Percentiles rank a stretch among this genome's conserved stretches.
phyloP scores from a whole-genome alignment of 441 rosid genomes.

The Euphorbia celastroides region DNA sequence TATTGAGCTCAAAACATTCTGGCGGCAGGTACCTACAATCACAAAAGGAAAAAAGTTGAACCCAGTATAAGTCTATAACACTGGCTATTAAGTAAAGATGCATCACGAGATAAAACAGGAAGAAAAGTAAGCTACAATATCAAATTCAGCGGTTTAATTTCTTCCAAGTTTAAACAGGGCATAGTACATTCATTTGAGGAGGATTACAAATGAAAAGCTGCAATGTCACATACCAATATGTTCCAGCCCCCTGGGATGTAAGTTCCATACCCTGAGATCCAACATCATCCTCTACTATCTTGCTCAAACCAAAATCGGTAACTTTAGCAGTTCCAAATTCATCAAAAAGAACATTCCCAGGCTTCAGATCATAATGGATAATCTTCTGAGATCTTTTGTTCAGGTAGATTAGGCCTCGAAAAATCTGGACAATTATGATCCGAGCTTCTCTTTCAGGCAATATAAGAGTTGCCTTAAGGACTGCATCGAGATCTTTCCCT shows the following conservation, averaged over 20 bases:
- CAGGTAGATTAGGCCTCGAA: constrained; percentile 92
- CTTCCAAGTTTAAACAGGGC: constrained; percentile 12
- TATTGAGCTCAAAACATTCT: constrained; percentile 94
- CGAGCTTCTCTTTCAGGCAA: constrained; percentile 97
- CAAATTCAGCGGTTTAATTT: neutral
- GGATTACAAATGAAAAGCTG: constrained; percentile 17
- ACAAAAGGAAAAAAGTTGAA: neutral
- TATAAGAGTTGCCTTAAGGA: constrained; percentile 82
- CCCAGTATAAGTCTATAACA: too few species aligned
- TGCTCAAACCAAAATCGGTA: constrained; percentile 99
- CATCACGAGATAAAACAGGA: neutral
- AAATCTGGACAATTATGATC: constrained; percentile 88
- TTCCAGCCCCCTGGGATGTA: constrained; percentile 99
- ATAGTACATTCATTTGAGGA: constrained; percentile 7
- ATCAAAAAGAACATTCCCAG: constrained; percentile 97
- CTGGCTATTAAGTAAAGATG: neutral
- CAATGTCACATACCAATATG: constrained; percentile 73
- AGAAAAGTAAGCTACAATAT: neutral
- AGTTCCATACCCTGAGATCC: constrained; percentile 99
- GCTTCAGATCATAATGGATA: constrained; percentile 97
- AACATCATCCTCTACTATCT: constrained; percentile 88
- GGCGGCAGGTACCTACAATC: constrained; percentile 87
- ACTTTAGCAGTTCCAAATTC: constrained; percentile 96
- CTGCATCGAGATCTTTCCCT: constrained; percentile 99
- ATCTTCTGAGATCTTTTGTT: constrained; percentile 84